Evolutionary conservation across 768 basidiomycete species (phyloP).

Genomic region (Crucibulum laeve): DNA sequence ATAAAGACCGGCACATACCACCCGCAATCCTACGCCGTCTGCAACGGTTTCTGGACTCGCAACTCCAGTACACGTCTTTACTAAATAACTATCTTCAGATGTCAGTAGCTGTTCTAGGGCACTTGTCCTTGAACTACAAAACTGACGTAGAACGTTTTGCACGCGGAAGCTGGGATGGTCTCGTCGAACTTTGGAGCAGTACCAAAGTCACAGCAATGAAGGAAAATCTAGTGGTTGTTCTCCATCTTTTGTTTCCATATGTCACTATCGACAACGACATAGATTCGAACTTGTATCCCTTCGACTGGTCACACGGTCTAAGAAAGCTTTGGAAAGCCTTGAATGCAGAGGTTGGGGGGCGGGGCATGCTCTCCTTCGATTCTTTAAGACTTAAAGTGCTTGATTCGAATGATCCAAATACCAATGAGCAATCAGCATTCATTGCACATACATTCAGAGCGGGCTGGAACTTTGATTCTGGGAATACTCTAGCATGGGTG

Average conservation of each 20-base stretch:
- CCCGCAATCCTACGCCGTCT: constrained; percentile 48
- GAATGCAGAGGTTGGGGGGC: constrained; percentile 59
- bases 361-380: constrained; percentile 66
- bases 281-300: constrained; percentile 18
- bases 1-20: constrained; percentile 34
- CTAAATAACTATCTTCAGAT: constrained; percentile 71
- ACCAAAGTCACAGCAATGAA: constrained; percentile 75
- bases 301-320: constrained; percentile 44
- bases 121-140: constrained; percentile 74
- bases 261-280: constrained; percentile 33
- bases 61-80: constrained; percentile 72
- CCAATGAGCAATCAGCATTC: constrained; percentile 39
- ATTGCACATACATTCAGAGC: constrained; percentile 62
- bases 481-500: constrained; percentile 76
- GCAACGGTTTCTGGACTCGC: constrained; percentile 55
- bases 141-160: constrained; percentile 59
- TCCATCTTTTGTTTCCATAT: constrained; percentile 73
- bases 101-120: constrained; percentile 64
- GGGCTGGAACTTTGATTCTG: constrained; percentile 66
- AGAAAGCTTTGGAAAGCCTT: constrained; percentile 51
- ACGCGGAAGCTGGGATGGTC: constrained; percentile 50
- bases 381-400: constrained; percentile 53
- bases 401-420: constrained; percentile 7
- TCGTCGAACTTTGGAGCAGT: constrained; percentile 74
- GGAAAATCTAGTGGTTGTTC: constrained; percentile 72